phyloP scores from a whole-genome alignment of 805 yeast genomes.

The Jamesozyma piceae region DNA sequence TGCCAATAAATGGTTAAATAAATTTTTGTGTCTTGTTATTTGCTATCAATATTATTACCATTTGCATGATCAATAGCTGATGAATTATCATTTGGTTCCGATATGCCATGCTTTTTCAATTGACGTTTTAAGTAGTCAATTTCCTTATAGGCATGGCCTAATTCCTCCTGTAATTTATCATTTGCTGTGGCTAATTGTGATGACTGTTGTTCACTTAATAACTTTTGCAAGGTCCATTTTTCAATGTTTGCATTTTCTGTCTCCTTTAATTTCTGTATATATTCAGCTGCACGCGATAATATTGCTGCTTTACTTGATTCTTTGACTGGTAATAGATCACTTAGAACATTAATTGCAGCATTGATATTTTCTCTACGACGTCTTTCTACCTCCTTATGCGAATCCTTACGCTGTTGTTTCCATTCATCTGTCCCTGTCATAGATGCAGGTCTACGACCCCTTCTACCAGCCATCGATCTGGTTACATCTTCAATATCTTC shows the following conservation, averaged over 20 bases:
- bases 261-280: conserved; percentile 80
- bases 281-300: conserved; percentile 79
- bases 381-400: conserved; percentile 93
- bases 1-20: too few relatives aligned
- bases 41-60: too few relatives aligned
- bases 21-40: too few relatives aligned
- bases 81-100: conserved; percentile 2
- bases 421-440: conserved; percentile 26
- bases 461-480: conserved; percentile 4
- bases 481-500: conserved; percentile 8
- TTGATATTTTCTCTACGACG: conserved; percentile 85
- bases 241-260: conserved; percentile 83
- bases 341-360: conserved; percentile 73
- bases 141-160: conserved; percentile 87
- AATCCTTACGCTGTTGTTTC: conserved; percentile 58
- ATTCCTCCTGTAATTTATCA: conserved; percentile 78
- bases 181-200: conserved; percentile 76
- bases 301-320: conserved; percentile 84
- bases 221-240: conserved; percentile 90
- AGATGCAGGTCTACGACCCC: conserved; percentile 26
- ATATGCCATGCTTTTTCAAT: conserved; percentile 16
- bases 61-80: conserved; percentile 3
- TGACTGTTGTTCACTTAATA: conserved; percentile 84
- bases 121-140: conserved; percentile 72
- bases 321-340: conserved; percentile 67